Evolutionary conservation across 805 yeast genomes (phyloP).

Genomic region (Ogataea paradorogensis): DNA sequence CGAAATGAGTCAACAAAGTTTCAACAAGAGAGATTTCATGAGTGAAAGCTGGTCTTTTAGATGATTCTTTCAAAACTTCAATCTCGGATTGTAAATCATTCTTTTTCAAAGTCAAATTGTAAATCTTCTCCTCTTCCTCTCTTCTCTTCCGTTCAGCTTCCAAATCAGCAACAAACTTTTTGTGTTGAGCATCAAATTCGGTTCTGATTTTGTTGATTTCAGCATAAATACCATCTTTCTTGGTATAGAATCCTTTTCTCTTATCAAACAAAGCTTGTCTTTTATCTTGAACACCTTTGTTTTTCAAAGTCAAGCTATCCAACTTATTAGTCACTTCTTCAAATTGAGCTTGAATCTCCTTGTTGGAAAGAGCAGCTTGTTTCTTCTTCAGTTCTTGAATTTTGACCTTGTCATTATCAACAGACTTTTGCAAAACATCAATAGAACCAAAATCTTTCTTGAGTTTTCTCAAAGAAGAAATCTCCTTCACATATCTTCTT

Average conservation of each 20-base stretch:
- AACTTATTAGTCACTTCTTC: conserved; percentile 68
- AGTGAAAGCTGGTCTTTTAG: conserved; percentile 77
- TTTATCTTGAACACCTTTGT: conserved; percentile 62
- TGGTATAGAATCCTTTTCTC: conserved; percentile 64
- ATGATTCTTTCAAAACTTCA: conserved; percentile 71
- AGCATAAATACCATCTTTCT: conserved; percentile 65
- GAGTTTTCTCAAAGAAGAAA: conserved; percentile 75
- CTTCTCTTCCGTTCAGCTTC: conserved; percentile 68
- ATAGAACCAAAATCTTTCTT: conserved; percentile 73
- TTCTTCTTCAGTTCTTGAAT: conserved; percentile 71
- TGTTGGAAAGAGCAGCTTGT: conserved; percentile 53
- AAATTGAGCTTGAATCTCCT: conserved; percentile 64
- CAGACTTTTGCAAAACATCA: conserved; percentile 70
- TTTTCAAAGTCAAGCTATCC: conserved; percentile 58
- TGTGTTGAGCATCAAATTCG: conserved; percentile 72
- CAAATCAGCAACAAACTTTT: conserved; percentile 64
- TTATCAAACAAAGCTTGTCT: conserved; percentile 60
- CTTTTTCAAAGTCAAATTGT: conserved; percentile 49
- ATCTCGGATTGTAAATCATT: conserved; percentile 49
- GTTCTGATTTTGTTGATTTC: conserved; percentile 66
- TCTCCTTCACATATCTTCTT: conserved; percentile 79
- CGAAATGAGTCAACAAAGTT: conserved; percentile 67
- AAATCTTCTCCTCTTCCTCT: conserved; percentile 62
- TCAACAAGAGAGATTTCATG: conserved; percentile 76
- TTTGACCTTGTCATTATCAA: conserved; percentile 76